Base-by-base conservation (phyloP, 2,329 filamentous ascomycete species). In the Pseudogymnoascus sp. region DNA sequence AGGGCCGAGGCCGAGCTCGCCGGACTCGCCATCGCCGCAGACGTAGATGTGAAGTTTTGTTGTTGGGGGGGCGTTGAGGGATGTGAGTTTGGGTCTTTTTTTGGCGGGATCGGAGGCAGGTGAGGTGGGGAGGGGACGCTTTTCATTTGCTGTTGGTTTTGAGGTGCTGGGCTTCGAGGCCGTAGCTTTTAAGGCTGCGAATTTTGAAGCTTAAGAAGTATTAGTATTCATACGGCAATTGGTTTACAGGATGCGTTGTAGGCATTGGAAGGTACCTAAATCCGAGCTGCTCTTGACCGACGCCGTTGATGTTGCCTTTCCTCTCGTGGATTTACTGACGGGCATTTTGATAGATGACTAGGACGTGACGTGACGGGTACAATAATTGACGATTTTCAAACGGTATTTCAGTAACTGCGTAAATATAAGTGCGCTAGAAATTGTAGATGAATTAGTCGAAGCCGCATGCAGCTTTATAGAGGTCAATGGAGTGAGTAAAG, bases 1-100 rank as follows among this genome's bases (percentile, higher is more conserved):
- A 65, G 82, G 84, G 50, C 91, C 91, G 16, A 96, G 83, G 38
- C 90, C 91, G 46, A 96, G 87, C 78, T 96, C 91, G 14, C 43
- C 43, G 43, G 43, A 50, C 43, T 50, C 43, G 22, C 43, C 43
- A 14, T 50, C 43, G 24, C 43, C 43, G 43, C 12, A 26, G 22
- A 28, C 24, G 24, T 50, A 28, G 24, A 50, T 28, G 43, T 28
- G 12, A 24, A 50, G 43, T 50, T 28, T 50, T 4, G 24, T 26
- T 16, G 24, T n/a, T n/a, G 43, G 43, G 0, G 43, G 12, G 3
- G 43, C 28, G 24, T 50, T 50, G 22, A 50, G 24, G 6, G 24
- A 6, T 7, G 43, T 28, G 11, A 12, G 24, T 50, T 16, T 50
- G 12, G 14, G 43, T 50, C 43, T 33, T 33, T 33, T 50, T 28